Base-by-base conservation (phyloP, 2,329 filamentous ascomycete genomes). In the Chaetomium sp. region DNA sequence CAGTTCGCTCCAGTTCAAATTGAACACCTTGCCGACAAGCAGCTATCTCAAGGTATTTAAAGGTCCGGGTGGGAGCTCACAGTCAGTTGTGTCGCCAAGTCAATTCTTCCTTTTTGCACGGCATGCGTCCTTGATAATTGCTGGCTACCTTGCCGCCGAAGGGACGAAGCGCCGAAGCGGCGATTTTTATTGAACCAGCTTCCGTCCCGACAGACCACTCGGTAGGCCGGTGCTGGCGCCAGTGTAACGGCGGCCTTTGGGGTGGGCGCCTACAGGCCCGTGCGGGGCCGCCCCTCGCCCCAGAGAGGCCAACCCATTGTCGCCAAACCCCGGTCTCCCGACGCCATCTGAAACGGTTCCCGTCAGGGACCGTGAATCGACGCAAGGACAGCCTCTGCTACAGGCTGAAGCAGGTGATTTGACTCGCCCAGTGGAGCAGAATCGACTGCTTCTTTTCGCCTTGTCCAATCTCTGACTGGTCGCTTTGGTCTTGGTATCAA, bases 311-410 rank as follows among this genome's bases (percentile, higher is more conserved):
- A 56, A 60, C 47, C 49, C 50, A 56, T 57, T 35, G 55, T 54
- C 62, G 58, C 64, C 51, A 51, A 55, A 60, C 61, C 71, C 71
- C 62, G 64, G 70, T 68, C 68, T 67, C 72, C 53, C 67, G 71
- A 72, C 71, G 63, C 66, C 65, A 70, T 70, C 72, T 74, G 72
- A 74, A 74, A 74, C 72, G 62, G 58, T 65, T 67, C 58, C 59
- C 69, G 72, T 73, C 70, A 68, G 69, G 70, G 68, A 70, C 1
- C 27, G 6, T 29, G 59, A 60, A 69, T 72, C 72, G 65, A 63
- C 66, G 57, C 55, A 60, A 33, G 60, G 49, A 64, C 58, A 62
- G 45, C 47, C 45, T 59, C 33, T 62, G 57, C 62, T 21, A 62
- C 64, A 63, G 27, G 42, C 51, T 69, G 67, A 61, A 59, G 60